Evolutionary conservation across 129 eudicot species (phyloP).

Genomic region (Sambucus nigra): DNA sequence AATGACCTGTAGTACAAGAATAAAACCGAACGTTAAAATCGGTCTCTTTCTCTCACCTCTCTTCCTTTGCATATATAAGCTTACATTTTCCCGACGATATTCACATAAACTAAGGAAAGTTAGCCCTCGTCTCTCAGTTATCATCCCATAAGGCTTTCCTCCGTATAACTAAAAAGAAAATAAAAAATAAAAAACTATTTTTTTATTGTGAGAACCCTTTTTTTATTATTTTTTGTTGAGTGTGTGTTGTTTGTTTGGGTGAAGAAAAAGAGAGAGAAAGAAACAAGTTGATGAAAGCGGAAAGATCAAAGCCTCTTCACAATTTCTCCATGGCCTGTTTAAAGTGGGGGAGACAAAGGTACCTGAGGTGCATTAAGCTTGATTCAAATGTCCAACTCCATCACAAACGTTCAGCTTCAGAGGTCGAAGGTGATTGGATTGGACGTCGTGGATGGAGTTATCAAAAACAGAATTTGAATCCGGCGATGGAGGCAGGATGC

Average conservation of each 20-base stretch:
- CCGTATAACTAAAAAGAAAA: conserved; percentile 7
- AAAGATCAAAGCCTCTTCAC: conserved; percentile 52
- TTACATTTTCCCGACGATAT: conserved; percentile 38
- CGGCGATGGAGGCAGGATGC: conserved; percentile 19
- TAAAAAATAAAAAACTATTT: neutral
- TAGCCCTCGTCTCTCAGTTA: neutral
- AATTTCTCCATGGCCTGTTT: conserved; percentile 54
- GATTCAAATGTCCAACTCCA: conserved; percentile 29
- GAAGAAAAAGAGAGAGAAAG: conserved; percentile 12
- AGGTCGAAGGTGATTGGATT: conserved; percentile 12
- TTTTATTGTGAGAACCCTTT: neutral
- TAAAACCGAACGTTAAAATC: conserved; percentile 43
- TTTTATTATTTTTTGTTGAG: neutral
- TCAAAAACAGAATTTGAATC: conserved; percentile 13
- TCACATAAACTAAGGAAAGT: conserved; percentile 13
- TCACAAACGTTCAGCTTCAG: conserved; percentile 18
- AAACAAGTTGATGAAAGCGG: conserved; percentile 25
- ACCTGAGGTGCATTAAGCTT: conserved; percentile 53
- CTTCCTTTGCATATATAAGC: conserved; percentile 14
- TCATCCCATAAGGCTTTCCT: neutral
- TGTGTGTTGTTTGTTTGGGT: conserved; percentile 14
- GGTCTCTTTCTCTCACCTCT: conserved; percentile 21
- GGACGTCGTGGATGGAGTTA: conserved; percentile 24
- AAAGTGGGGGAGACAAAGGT: conserved; percentile 66
- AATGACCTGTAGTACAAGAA: no score